Evolutionary conservation across 2,329 filamentous ascomycete species (phyloP).

Genomic region (Phoma sp.): DNA sequence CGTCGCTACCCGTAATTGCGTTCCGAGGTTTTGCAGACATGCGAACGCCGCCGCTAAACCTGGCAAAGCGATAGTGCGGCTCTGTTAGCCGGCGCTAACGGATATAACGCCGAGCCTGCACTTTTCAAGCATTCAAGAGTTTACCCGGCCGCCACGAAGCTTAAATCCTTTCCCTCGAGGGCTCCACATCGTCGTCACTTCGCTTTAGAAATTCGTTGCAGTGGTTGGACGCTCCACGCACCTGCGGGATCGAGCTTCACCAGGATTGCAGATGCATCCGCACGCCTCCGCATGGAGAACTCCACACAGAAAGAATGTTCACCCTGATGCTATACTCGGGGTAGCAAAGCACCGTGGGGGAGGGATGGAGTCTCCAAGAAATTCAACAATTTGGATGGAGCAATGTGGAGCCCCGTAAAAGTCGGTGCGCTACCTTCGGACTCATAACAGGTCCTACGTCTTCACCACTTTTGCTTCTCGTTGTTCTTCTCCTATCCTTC

Average conservation of each 20-base stretch:
- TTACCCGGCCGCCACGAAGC: constrained; percentile 20
- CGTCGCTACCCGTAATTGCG: background rate
- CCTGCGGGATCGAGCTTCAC: constrained; percentile 3
- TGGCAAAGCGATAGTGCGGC: background rate
- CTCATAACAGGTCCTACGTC: constrained; percentile 7
- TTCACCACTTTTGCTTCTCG: background rate
- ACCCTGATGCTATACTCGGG: constrained; percentile 4
- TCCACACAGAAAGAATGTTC: constrained; percentile 15
- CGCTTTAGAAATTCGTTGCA: background rate
- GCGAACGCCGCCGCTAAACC: background rate
- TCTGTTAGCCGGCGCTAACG: background rate
- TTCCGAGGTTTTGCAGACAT: background rate
- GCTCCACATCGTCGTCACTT: constrained; percentile 16
- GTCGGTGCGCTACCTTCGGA: constrained; percentile 5
- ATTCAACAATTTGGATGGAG: constrained; percentile 14
- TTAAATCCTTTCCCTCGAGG: constrained; percentile 13
- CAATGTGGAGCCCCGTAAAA: constrained; percentile 20
- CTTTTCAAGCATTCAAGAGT: constrained; percentile 7
- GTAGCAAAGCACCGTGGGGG: constrained; percentile 8
- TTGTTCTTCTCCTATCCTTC: background rate
- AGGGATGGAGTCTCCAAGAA: constrained; percentile 16
- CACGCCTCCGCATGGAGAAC: constrained; percentile 7
- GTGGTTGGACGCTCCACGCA: constrained; percentile 13
- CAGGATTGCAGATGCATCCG: constrained; percentile 7
- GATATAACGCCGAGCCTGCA: background rate